Base-by-base conservation (phyloP, 2,329 filamentous ascomycete species). In the Beauveria caledonica region DNA sequence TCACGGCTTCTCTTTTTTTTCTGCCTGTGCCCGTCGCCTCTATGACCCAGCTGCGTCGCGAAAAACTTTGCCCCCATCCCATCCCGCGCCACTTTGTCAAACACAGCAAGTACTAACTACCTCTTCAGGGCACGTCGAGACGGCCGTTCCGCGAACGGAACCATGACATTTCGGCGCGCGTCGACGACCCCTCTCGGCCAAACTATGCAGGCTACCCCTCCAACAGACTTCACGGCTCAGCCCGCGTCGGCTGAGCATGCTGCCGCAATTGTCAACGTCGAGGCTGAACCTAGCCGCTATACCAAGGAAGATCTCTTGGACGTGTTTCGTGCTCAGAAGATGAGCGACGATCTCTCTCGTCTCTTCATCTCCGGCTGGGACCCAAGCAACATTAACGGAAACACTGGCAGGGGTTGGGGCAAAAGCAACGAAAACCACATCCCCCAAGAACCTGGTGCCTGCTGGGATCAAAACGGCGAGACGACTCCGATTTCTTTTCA, bases 391-490 rank as follows among this genome's bases (percentile, higher is more conserved):
- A 76, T 85, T 45, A 92, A 91, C 66, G 86, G 87, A 70, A 68
- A 80, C 73, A 68, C 77, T 65, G 67, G 83, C 73, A 74, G 86
- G 72, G 82, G 84, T 58, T 96, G 91, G 91, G 89, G 89, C 56
- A 91, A 92, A 72, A 81, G 80, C 66, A 83, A 84, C 62, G 92
- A 97, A 65, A 82, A 82, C 62, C 88, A 91, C 64, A 78, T 82
- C 64, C 86, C 86, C 62, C 85, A 89, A 68, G 92, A 93, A 49
- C 90, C 92, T n/a, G 91, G 94, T 64, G 84, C 93, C 46, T 97
- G 92, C 73, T 99, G 93, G 94, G 90, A 96, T 69, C 76, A 82
- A 62, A 81, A 82, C 62, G 91, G 89, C 25, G 81, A 82, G 58
- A 80, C 85, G 49, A 81, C 84, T 64, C 91, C 92, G 7, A 78